phyloP scores from a whole-genome alignment of 441 rosid species.

The Codiaeum variegatum region DNA sequence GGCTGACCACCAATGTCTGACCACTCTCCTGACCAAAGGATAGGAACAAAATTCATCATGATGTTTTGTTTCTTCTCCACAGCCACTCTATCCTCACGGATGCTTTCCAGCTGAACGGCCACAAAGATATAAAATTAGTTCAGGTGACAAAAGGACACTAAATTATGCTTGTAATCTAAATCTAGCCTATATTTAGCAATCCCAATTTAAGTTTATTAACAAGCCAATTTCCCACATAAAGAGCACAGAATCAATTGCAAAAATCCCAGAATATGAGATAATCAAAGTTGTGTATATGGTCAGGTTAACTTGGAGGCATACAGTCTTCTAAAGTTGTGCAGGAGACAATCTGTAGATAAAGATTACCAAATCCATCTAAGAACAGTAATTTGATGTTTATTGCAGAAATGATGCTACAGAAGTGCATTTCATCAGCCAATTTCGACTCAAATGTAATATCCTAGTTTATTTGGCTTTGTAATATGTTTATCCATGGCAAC shows the following conservation, averaged over 20 bases:
- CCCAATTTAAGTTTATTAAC: background rate
- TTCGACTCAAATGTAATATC: background rate
- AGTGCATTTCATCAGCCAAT: background rate
- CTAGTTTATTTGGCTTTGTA: background rate
- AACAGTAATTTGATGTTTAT: background rate
- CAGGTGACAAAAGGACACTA: background rate
- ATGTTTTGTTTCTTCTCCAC: constrained; percentile 31
- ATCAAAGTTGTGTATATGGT: background rate
- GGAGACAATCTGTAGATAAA: background rate
- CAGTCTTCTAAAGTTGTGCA: background rate
- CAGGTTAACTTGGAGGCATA: background rate
- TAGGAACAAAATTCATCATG: constrained; percentile 34
- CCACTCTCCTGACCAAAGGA: constrained; percentile 63
- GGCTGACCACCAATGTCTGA: constrained; percentile 52
- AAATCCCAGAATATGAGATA: too few species aligned
- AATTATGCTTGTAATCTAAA: background rate
- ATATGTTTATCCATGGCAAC: background rate
- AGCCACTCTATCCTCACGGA: constrained; percentile 44
- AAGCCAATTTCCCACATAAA: background rate
- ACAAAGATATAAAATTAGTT: constrained; percentile 6
- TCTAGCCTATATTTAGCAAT: background rate
- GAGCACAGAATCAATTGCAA: background rate
- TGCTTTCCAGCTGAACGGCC: constrained; percentile 56
- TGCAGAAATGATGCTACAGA: background rate
- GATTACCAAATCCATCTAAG: background rate